These are phyloP conservation scores for Zygotorulaspora florentina DNA, from an alignment of 805 yeast species.

Conservation along the genomic window DNA sequence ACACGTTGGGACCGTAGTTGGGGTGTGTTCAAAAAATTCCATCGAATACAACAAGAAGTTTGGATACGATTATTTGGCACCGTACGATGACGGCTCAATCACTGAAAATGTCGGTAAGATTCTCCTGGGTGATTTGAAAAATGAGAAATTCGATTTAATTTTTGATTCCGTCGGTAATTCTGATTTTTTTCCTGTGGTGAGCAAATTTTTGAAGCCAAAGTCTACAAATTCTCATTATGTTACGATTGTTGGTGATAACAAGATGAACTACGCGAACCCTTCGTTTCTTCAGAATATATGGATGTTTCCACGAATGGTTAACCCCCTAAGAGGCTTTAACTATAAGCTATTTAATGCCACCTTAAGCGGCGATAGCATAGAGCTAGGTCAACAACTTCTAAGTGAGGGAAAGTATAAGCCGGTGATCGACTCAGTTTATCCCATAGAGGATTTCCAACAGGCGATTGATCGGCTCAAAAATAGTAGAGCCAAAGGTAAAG, in stretches of 20 bases:
- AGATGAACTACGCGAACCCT: slow-evolving; percentile 28
- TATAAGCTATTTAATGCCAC: slow-evolving; percentile 23
- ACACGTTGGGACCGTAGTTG: slow-evolving; percentile 49
- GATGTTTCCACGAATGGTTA: slow-evolving; percentile 16
- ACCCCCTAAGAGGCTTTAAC: slow-evolving; percentile 30
- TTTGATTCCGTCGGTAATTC: slow-evolving; percentile 63
- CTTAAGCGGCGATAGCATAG: slow-evolving; percentile 14
- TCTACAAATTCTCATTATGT: slow-evolving; percentile 46
- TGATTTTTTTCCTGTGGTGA: slow-evolving; percentile 44
- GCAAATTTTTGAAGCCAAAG: slow-evolving; percentile 43
- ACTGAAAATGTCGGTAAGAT: slow-evolving; percentile 36
- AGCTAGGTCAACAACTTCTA: slow-evolving; percentile 24
- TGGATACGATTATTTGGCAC: slow-evolving; percentile 59
- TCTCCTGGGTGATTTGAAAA: slow-evolving; percentile 26
- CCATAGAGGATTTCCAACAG: slow-evolving; percentile 44
- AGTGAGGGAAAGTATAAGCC: slow-evolving; percentile 37
- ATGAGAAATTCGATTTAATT: slow-evolving; percentile 54
- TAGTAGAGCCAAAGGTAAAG: slow-evolving; percentile 58
- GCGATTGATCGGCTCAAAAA: slow-evolving; percentile 49
- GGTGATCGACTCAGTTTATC: slow-evolving; percentile 50
- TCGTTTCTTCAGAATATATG: slow-evolving; percentile 7
- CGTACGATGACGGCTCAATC: slow-evolving; percentile 47
- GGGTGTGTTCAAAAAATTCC: slow-evolving; percentile 51
- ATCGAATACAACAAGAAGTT: slow-evolving; percentile 39
- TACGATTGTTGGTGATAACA: slow-evolving; percentile 55